Conservation (phyloP, 352 stramenopile species). For the Blastocystis sp. region DNA sequence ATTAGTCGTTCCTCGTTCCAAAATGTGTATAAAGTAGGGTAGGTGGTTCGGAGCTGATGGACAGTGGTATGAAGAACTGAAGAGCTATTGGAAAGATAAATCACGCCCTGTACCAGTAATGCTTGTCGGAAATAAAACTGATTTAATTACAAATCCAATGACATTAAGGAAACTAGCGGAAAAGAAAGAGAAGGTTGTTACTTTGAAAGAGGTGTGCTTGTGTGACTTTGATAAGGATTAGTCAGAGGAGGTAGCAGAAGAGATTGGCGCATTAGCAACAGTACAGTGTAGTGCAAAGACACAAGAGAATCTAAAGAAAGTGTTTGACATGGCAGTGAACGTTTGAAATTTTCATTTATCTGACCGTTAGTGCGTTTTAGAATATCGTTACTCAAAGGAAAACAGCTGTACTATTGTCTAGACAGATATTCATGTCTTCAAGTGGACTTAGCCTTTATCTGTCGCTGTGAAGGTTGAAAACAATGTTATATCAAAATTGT, state of each 20-base stretch:
- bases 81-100: slow-evolving; percentile 27
- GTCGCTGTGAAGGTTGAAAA: background rate
- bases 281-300: slow-evolving; percentile 51
- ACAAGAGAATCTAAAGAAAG: slow-evolving; percentile 28
- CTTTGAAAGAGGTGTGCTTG: background rate
- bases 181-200: slow-evolving; percentile 35
- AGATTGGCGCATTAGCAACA: background rate
- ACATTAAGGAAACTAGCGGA: background rate
- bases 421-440: background rate
- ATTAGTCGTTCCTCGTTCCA: slow-evolving; percentile 14
- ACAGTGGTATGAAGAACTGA: slow-evolving; percentile 28
- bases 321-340: slow-evolving; percentile 45
- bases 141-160: slow-evolving; percentile 25
- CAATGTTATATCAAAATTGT: background rate
- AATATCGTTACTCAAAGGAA: background rate
- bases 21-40: slow-evolving; percentile 13
- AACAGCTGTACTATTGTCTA: background rate
- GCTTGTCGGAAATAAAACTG: slow-evolving; percentile 39
- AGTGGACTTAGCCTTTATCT: background rate
- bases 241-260: background rate
- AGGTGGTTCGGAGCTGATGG: background rate
- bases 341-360: background rate
- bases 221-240: background rate
- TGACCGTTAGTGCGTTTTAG: background rate
- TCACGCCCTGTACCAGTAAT: slow-evolving; percentile 15